These are phyloP conservation scores for Hypoxylon sp. DNA, from an alignment of 2,329 filamentous ascomycete genomes.

Conservation along the genomic window DNA sequence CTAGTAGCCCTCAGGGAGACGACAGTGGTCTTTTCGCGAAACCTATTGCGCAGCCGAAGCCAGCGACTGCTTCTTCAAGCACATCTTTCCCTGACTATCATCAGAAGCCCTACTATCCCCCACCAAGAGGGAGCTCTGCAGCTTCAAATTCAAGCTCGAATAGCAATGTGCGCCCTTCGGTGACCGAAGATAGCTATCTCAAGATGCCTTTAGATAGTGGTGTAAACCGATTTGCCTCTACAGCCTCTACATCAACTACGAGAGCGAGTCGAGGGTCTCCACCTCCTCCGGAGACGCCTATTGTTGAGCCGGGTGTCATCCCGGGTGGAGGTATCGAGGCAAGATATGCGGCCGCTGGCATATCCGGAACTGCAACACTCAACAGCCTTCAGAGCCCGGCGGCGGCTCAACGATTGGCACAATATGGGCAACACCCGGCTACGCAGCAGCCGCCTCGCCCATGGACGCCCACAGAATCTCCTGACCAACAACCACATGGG, in stretches of 20 bases:
- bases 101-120: conserved; percentile 73
- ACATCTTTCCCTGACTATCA: conserved; percentile 66
- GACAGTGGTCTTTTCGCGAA: conserved; percentile 86
- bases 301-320: conserved; percentile 79
- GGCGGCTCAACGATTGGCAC: conserved; percentile 83
- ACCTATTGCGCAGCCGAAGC: conserved; percentile 64
- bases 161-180: conserved; percentile 54
- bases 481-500: conserved; percentile 88
- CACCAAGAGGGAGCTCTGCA: conserved; percentile 61
- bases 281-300: conserved; percentile 92
- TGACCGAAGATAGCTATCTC: conserved; percentile 53
- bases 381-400: conserved; percentile 86
- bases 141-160: conserved; percentile 54
- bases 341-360: conserved; percentile 90
- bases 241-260: conserved; percentile 93
- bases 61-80: conserved; percentile 58
- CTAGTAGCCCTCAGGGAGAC: conserved; percentile 81
- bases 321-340: conserved; percentile 89
- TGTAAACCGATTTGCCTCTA: conserved; percentile 79
- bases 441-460: conserved; percentile 71
- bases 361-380: conserved; percentile 86
- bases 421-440: conserved; percentile 75
- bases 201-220: conserved; percentile 62
- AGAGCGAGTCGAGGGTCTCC: conserved; percentile 92
- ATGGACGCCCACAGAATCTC: conserved; percentile 95